A percentile compares a stretch with the other conserved stretches of the same genome.
Evolutionary conservation across 148 eudicot genomes (phyloP).

Genomic region (Fagopyrum esculentum): DNA sequence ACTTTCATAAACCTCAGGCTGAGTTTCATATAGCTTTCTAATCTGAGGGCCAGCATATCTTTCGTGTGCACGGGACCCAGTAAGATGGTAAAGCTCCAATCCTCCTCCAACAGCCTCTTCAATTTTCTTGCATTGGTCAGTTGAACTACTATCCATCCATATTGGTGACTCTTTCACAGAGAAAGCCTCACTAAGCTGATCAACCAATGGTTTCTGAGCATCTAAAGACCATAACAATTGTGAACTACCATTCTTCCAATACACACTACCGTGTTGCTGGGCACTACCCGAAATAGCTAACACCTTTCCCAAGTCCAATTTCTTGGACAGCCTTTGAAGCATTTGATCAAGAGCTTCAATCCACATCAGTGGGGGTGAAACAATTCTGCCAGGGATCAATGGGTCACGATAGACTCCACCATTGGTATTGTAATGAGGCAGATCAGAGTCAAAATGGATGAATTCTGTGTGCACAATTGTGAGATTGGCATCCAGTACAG

Average conservation of each 20-base stretch:
- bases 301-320: conserved; percentile 56
- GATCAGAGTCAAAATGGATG: conserved; percentile 65
- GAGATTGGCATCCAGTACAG: conserved; percentile 64
- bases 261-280: conserved; percentile 95
- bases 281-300: conserved; percentile 85
- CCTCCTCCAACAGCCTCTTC: conserved; percentile 89
- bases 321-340: conserved; percentile 45
- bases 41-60: conserved; percentile 84
- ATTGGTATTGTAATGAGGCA: conserved; percentile 80
- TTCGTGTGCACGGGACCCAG: conserved; percentile 84
- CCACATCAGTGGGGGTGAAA: conserved; percentile 91
- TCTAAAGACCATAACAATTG: conserved; percentile 52
- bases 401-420: conserved; percentile 80
- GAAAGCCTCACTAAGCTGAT: conserved; percentile 63
- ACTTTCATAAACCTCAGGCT: conserved; percentile 46
- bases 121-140: conserved; percentile 79
- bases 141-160: conserved; percentile 97
- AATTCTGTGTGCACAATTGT: conserved; percentile 47
- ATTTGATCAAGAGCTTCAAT: conserved; percentile 78
- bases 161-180: conserved; percentile 67
- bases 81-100: conserved; percentile 58
- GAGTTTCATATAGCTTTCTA: conserved; percentile 61
- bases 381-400: conserved; percentile 60
- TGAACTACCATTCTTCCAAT: conserved; percentile 68
- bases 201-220: conserved; percentile 44